Evolutionary conservation across 192 early-diverging fungal species (phyloP), one percentile per base, ranked within the genome.

Genomic region (Chytriomyces sp.): DNA sequence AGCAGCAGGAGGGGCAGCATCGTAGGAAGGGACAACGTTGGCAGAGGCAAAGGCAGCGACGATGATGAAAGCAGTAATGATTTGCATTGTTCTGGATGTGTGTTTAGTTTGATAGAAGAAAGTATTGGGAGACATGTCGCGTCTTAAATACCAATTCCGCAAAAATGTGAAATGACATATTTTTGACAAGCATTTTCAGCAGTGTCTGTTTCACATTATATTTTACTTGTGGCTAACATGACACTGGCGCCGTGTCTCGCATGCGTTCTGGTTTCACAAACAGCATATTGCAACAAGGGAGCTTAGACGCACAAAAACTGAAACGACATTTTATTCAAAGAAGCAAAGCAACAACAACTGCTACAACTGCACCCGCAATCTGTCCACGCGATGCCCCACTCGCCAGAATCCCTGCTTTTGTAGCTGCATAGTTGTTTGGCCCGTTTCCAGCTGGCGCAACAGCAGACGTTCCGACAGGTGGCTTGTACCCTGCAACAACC

Each of bases 11-110:
- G 53, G 16, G 20, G 20, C 53, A 57, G 50, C 8, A 18, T 0
- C 26, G 66, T 67, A 67, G 44, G 46, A 26, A 23, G 66, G 66
- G 28, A 24, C 66, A 1, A 28, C 63, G 28, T n/a, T 23, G 63
- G 63, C 63, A 28, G 28, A 16, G 26, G 7, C 16, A 28, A 64
- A 16, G 26, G 63, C 16, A 64, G 63, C 63, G 26, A 5, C 28
- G 28, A 64, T 11, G 26, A 26, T 24, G 63, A 64, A 3, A 28
- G 26, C 18, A 26, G 26, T 0, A 26, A 28, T 23, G 63, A 64
- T 13, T 64, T 64, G 63, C 63, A 64, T 64, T 28, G 18, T 64
- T 23, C 1, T n/a, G 20, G 53, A n/a, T 35, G 16, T 57, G 20
- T 13, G 20, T 13, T 13, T 20, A n/a, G 13, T 1, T n/a, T n/a